Percentiles rank a stretch among this genome's conserved stretches.
phyloP scores from a whole-genome alignment of 2,329 filamentous ascomycete genomes.

The Rugonectria rugulosa region DNA sequence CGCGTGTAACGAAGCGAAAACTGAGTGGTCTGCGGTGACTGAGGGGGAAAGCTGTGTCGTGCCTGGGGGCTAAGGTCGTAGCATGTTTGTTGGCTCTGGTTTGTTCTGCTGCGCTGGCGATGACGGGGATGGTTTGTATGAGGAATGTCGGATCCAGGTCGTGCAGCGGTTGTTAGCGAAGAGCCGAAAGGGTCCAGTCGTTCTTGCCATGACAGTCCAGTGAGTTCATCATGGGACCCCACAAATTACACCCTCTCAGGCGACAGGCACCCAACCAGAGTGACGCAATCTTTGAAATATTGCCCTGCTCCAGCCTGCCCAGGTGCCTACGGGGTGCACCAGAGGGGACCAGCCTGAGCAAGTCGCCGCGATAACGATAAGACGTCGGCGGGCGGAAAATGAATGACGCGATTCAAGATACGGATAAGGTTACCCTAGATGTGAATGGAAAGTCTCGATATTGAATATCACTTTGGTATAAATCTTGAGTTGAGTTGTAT shows the following conservation, averaged over 20 bases:
- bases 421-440: too few relatives aligned
- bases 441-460: too few relatives aligned
- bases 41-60: background rate
- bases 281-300: slow-evolving; percentile 39
- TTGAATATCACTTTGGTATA: too few relatives aligned
- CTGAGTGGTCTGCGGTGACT: background rate
- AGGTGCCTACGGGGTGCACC: too few relatives aligned
- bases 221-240: slow-evolving; percentile 13
- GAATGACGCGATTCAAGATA: slow-evolving; percentile 37
- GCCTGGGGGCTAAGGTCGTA: background rate
- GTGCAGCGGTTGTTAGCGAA: too few relatives aligned
- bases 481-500: too few relatives aligned
- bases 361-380: background rate
- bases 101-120: background rate
- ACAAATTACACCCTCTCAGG: background rate
- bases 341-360: too few relatives aligned
- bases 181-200: too few relatives aligned
- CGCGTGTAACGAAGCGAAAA: background rate
- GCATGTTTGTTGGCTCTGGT: background rate
- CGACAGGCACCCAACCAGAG: slow-evolving; percentile 42
- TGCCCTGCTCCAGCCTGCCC: too few relatives aligned
- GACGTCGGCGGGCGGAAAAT: slow-evolving; percentile 31
- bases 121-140: too few relatives aligned
- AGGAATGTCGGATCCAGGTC: too few relatives aligned
- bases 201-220: too few relatives aligned